phyloP scores from a whole-genome alignment of 208 protist species.

The Acanthamoeba lenticulata region DNA sequence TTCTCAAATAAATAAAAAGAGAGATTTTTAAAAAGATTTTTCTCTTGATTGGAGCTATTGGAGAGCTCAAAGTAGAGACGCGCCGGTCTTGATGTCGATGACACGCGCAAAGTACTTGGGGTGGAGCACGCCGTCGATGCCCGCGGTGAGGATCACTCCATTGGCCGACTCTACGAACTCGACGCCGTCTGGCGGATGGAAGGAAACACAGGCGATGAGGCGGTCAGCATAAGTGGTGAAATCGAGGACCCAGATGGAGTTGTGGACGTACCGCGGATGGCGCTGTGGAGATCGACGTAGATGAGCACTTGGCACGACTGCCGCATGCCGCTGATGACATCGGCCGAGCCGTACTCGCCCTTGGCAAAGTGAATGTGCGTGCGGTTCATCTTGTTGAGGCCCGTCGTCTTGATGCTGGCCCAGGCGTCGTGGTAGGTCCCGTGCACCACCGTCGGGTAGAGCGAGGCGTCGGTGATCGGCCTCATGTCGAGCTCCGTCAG shows the following conservation, averaged over 20 bases:
- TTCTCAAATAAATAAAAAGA: not conserved
- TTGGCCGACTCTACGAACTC: conserved; percentile 65
- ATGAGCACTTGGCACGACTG: conserved; percentile 46
- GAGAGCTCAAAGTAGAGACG: not conserved
- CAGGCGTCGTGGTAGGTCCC: conserved; percentile 61
- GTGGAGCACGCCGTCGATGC: conserved; percentile 51
- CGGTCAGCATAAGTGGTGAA: not conserved
- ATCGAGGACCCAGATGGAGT: not conserved
- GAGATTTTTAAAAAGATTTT: not conserved
- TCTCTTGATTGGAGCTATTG: too few relatives aligned
- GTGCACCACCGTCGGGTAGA: conserved; percentile 65
- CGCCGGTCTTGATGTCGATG: not conserved
- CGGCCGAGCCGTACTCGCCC: conserved; percentile 43
- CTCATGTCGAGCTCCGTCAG: not conserved
- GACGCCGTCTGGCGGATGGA: conserved; percentile 52
- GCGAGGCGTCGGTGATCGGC: not conserved
- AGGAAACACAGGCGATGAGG: not conserved
- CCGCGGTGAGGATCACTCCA: conserved; percentile 66
- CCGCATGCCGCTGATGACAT: conserved; percentile 70
- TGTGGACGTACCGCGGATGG: not conserved
- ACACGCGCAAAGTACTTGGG: conserved; percentile 60
- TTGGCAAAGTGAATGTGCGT: conserved; percentile 74
- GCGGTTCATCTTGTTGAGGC: conserved; percentile 69
- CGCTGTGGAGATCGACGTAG: conserved; percentile 3
- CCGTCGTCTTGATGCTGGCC: conserved; percentile 38